Conservation (phyloP, 495 filamentous ascomycete species). For the Penicillium verhagenii region DNA sequence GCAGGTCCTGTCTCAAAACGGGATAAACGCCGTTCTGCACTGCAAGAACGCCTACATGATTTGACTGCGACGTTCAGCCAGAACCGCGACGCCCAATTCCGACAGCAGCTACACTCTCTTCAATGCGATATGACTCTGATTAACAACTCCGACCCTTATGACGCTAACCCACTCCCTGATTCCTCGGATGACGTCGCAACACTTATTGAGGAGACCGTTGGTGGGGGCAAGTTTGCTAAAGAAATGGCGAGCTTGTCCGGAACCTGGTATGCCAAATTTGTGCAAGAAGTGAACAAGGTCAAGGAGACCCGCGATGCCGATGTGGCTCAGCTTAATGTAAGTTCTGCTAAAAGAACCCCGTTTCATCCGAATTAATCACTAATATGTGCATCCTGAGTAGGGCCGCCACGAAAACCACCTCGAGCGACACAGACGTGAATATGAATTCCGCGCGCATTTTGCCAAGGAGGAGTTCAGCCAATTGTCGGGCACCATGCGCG, state of each 20-base stretch:
- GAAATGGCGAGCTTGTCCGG: slow-evolving; percentile 69
- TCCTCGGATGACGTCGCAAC: slow-evolving; percentile 63
- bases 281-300: slow-evolving; percentile 78
- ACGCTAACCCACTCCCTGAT: slow-evolving; percentile 68
- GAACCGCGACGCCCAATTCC: slow-evolving; percentile 80
- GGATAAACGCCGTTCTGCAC: slow-evolving; percentile 79
- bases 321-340: slow-evolving; percentile 72
- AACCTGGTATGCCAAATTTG: slow-evolving; percentile 74
- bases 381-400: slow-evolving; percentile 16
- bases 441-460: slow-evolving; percentile 58
- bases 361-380: background rate
- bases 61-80: slow-evolving; percentile 73
- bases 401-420: slow-evolving; percentile 43
- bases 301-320: slow-evolving; percentile 81
- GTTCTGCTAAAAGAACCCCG: slow-evolving; percentile 24
- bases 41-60: slow-evolving; percentile 71
- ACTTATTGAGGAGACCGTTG: slow-evolving; percentile 59
- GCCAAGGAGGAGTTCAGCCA: slow-evolving; percentile 79
- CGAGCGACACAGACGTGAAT: slow-evolving; percentile 41
- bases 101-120: slow-evolving; percentile 81
- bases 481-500: slow-evolving; percentile 74
- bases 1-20: slow-evolving; percentile 65
- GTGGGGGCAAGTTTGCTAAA: slow-evolving; percentile 51
- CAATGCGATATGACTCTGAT: slow-evolving; percentile 89
- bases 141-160: slow-evolving; percentile 76